Conservation (phyloP, 1,139 yeast genomes). For the Diutina ranongensis region DNA sequence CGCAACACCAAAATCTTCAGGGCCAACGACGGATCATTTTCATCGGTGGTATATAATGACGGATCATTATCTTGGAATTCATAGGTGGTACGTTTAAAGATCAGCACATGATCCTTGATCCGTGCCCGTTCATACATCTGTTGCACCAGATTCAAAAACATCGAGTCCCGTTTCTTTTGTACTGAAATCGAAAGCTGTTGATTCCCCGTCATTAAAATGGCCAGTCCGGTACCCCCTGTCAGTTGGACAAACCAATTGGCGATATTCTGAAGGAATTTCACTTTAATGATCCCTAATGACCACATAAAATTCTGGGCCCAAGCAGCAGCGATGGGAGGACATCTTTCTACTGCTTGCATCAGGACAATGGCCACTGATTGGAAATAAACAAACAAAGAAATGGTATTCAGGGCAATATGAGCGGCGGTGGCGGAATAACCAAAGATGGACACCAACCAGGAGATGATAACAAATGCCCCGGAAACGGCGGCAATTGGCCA, state of each 20-base stretch:
- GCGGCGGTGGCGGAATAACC: slow-evolving; percentile 94
- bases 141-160: slow-evolving; percentile 7
- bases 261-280: slow-evolving; percentile 72
- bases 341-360: slow-evolving; percentile 89
- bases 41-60: slow-evolving; percentile 57
- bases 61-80: slow-evolving; percentile 22
- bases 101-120: slow-evolving; percentile 7
- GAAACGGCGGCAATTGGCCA: slow-evolving; percentile 96
- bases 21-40: slow-evolving; percentile 38
- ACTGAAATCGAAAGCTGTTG: slow-evolving; percentile 64
- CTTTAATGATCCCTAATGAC: slow-evolving; percentile 85
- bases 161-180: slow-evolving; percentile 38
- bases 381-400: slow-evolving; percentile 85
- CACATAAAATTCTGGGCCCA: slow-evolving; percentile 98
- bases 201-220: slow-evolving; percentile 36
- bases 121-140: not conserved
- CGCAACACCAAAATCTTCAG: slow-evolving; percentile 69
- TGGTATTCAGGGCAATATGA: slow-evolving; percentile 91
- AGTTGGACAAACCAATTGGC: slow-evolving; percentile 93
- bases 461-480: slow-evolving; percentile 75
- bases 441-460: slow-evolving; percentile 76
- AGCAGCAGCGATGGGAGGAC: slow-evolving; percentile 96
- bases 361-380: slow-evolving; percentile 88
- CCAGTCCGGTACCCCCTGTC: slow-evolving; percentile 87
- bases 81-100: slow-evolving; percentile 20